Evolutionary conservation across 140 eudicot species (phyloP).

Genomic region (Anethum foeniculum): DNA sequence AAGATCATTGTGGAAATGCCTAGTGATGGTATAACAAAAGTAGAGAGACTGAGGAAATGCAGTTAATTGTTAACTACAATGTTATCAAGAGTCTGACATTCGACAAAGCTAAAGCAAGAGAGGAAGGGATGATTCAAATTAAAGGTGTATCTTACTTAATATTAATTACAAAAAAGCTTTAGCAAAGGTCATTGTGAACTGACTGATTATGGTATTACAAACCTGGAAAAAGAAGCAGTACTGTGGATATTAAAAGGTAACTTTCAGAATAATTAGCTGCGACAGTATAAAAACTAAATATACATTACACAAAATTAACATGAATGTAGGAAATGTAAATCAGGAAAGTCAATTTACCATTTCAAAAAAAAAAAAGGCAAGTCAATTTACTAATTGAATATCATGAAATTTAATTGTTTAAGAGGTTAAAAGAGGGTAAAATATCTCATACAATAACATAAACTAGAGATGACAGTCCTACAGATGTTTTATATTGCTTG

Average conservation of each 20-base stretch:
- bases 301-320: background rate
- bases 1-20: background rate
- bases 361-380: too few relatives aligned
- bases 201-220: background rate
- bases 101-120: background rate
- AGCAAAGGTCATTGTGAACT: background rate
- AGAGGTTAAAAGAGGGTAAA: background rate
- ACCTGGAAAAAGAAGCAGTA: background rate
- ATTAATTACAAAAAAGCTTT: background rate
- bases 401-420: background rate
- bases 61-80: background rate
- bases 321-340: background rate
- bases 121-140: background rate
- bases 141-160: background rate
- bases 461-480: background rate
- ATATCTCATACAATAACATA: background rate
- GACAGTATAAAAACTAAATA: background rate
- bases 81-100: background rate
- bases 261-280: background rate
- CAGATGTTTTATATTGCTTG: background rate
- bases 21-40: background rate
- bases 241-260: background rate
- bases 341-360: background rate
- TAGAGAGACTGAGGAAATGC: slow-evolving; percentile 25
- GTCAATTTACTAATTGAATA: background rate